Base-by-base conservation (phyloP, 2,329 filamentous ascomycete species). In the Orbilia javanica region DNA sequence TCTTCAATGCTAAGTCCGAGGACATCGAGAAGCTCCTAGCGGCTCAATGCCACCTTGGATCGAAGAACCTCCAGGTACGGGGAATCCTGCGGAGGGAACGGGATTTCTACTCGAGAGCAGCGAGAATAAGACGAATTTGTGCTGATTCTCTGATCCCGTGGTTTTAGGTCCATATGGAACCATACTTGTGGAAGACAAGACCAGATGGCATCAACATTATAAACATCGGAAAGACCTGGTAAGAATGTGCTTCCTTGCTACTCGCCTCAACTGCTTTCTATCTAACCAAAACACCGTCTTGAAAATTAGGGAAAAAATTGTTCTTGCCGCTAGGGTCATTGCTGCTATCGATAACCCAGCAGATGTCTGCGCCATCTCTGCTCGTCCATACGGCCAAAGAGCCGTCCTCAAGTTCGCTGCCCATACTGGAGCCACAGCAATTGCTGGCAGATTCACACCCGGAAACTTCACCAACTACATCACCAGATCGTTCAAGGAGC, bases 401-500 rank as follows among this genome's bases (percentile, higher is more conserved):
- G 95, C 96, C 84, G 96, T 99, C 85, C 93, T 99, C 86, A 99
- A 99, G 92, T 99, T 99, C 89, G 96, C 96, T 84, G 89, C 94
- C 82, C 96, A 99, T 92, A 99, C 96, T 82, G 96, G 96, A 86
- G 94, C 96, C 84, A 93, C 94, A 84, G 93, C 96, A 87, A 99
- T 99, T 85, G 96, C 96, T 84, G 96, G 96, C 89, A 96, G 96
- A 86, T 99, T 99, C 92, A 99, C 96, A 85, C 96, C 96, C 86
- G 96, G 96, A 93, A 97, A 95, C 88, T 99, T 99, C 92, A 99
- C 96, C 90, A 99, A 99, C 91, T 99, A 99, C 92, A 99, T 99
- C 92, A 99, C 96, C 87, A 95, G 96, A 85, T 98, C 96, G 82
- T 99, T 99, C 94, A 97, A 97, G 92, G 96, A 99, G 90, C 96